Conservation (phyloP, 2,329 filamentous ascomycete species). For the Ophiostoma fasciatum region DNA sequence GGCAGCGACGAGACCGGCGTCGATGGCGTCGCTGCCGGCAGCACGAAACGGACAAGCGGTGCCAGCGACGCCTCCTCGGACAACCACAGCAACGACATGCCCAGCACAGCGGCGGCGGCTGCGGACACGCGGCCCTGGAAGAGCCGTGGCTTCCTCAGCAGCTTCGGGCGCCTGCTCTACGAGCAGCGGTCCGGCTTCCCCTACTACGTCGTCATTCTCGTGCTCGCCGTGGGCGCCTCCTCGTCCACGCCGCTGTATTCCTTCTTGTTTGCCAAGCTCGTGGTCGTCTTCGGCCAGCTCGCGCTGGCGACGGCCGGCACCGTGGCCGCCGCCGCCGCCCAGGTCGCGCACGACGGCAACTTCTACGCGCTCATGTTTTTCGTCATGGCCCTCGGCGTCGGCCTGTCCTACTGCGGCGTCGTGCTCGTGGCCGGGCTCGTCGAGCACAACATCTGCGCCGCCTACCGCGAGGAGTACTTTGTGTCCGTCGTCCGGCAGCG, state of each 20-base stretch:
- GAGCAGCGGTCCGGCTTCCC: slow-evolving; percentile 39
- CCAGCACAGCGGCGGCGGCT: too few relatives aligned
- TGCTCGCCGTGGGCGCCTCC: slow-evolving; percentile 14
- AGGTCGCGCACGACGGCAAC: slow-evolving; percentile 56
- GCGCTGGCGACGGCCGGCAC: neutral
- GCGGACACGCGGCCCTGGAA: slow-evolving; percentile 13
- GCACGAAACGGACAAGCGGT: slow-evolving; percentile 60
- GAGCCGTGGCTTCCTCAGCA: slow-evolving; percentile 28
- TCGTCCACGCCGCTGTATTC: slow-evolving; percentile 31
- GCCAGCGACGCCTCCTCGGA: slow-evolving; percentile 20
- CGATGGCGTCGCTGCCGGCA: too few relatives aligned
- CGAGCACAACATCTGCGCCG: slow-evolving; percentile 71
- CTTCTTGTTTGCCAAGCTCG: slow-evolving; percentile 38
- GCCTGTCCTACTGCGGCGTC: slow-evolving; percentile 53
- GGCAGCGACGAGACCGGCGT: slow-evolving; percentile 29
- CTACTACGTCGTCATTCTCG: slow-evolving; percentile 31
- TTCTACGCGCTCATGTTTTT: slow-evolving; percentile 87
- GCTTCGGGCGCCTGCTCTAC: slow-evolving; percentile 40
- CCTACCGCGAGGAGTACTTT: slow-evolving; percentile 71
- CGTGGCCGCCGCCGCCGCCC: too few relatives aligned
- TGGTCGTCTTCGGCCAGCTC: slow-evolving; percentile 15
- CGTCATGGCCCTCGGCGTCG: slow-evolving; percentile 62
- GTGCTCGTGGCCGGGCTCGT: slow-evolving; percentile 70
- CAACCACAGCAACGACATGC: slow-evolving; percentile 34
- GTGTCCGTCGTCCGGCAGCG: slow-evolving; percentile 82